Evolutionary conservation across 2,329 filamentous ascomycete genomes (phyloP), one percentile per base, ranked within the genome.

Genomic region (Alternaria panax): DNA sequence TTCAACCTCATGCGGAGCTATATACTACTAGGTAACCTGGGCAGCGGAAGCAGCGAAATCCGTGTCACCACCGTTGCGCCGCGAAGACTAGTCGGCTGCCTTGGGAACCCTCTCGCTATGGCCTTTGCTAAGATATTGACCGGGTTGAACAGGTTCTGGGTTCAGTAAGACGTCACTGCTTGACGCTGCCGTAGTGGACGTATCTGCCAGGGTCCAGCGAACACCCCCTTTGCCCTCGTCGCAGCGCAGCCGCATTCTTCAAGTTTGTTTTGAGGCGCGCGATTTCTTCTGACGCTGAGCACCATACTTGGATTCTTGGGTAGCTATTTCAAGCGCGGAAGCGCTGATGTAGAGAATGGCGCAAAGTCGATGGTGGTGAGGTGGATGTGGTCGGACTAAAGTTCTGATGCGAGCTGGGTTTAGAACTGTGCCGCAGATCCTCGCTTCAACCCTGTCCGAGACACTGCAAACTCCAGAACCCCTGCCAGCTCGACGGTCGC

Each of bases 1-100:
- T 77, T 77, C 75, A 77, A 71, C 60, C 66, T 72, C 71, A 74
- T 76, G 74, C 74, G 68, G 68, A 63, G 62, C 62, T 61, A 59
- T 65, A 50, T 62, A 34, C 66, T 63, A 41, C 69, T 62, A 59
- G 70, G 59, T 43, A 71, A 51, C 60, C 69, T 68, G 61, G 70
- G 65, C 66, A 59, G 65, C 75, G 74, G 75, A 73, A 70, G 66
- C 64, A 68, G 51, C 41, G 63, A 68, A 64, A 77, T 69, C 75
- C 74, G 75, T 71, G 62, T 63, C 60, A 65, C 66, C 63, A 65
- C 65, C 59, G 59, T 46, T 16, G 56, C 60, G 20, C 59, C 54
- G 57, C 54, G 57, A 62, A 57, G 46, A 57, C 58, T 57, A 56
- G 45, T 7, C 57, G 59, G 61, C 59, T 59, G 61, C 65, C 63